Conservation (phyloP, 1,284 basidiomycete genomes). For the Ceratobasidium papillatum region DNA sequence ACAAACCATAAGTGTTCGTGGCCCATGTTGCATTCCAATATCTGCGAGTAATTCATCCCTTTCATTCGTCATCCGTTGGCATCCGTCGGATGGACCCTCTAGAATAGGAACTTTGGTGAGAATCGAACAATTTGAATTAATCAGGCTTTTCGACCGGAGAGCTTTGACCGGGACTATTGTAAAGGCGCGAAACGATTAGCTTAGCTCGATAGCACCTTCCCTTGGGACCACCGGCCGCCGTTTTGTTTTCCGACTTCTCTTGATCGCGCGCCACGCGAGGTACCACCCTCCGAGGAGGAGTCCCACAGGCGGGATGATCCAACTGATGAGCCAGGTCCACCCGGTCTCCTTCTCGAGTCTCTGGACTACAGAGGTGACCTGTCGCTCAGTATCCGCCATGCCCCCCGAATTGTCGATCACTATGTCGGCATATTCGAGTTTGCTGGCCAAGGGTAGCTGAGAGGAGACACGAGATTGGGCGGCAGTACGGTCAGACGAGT, state of each 20-base stretch:
- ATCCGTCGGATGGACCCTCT: too few species aligned
- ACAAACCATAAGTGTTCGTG: too few species aligned
- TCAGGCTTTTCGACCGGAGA: too few species aligned
- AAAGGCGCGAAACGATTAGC: not conserved
- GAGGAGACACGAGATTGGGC: slow-evolving; percentile 80
- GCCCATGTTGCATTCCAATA: too few species aligned
- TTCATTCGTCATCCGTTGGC: too few species aligned
- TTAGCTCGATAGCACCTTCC: slow-evolving; percentile 39
- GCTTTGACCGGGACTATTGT: too few species aligned
- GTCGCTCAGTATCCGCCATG: slow-evolving; percentile 69
- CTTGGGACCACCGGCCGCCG: slow-evolving; percentile 25
- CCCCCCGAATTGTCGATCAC: slow-evolving; percentile 91
- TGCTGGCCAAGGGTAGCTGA: slow-evolving; percentile 82
- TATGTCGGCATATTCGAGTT: slow-evolving; percentile 84
- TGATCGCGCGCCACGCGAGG: slow-evolving; percentile 46
- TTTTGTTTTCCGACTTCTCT: slow-evolving; percentile 35
- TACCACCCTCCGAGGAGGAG: slow-evolving; percentile 52
- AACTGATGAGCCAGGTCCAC: slow-evolving; percentile 73
- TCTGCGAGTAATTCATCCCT: too few species aligned
- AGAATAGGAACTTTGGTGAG: too few species aligned
- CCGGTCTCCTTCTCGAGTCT: slow-evolving; percentile 65
- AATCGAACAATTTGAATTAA: too few species aligned
- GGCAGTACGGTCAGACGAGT: slow-evolving; percentile 65
- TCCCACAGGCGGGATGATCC: slow-evolving; percentile 84
- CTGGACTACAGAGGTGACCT: slow-evolving; percentile 73